Evolutionary conservation across 176 grass and related monocot genomes (phyloP).

Genomic region (Triticum dicoccoides): DNA sequence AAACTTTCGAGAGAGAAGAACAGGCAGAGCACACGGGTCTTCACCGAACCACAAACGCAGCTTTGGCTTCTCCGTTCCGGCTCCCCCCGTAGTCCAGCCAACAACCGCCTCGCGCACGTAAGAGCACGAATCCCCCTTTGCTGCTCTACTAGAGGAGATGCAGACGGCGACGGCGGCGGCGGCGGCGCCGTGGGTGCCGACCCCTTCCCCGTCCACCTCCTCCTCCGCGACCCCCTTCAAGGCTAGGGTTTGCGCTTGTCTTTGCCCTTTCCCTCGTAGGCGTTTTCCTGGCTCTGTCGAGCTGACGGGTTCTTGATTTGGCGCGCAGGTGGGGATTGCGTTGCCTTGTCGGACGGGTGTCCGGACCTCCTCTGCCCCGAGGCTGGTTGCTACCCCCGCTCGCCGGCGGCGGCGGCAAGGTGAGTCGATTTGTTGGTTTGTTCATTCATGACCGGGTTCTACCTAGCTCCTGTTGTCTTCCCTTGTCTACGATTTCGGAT

Average conservation of each 20-base stretch:
- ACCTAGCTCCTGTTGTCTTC: background rate
- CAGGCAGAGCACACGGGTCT: background rate
- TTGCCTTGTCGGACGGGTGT: background rate
- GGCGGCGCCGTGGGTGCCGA: conserved; percentile 26
- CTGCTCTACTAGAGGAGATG: conserved; percentile 37
- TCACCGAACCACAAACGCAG: conserved; percentile 6
- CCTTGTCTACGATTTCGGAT: background rate
- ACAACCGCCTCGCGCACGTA: background rate
- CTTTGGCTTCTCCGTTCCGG: background rate
- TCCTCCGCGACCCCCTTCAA: conserved; percentile 13
- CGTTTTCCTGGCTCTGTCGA: background rate
- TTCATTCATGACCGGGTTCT: background rate
- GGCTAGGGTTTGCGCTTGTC: conserved; percentile 8
- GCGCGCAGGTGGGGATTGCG: conserved; percentile 25
- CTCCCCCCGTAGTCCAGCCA: background rate
- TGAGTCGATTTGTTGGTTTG: background rate
- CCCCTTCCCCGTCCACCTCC: conserved; percentile 45
- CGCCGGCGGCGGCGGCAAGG: conserved; percentile 17
- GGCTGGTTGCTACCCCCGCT: conserved; percentile 14
- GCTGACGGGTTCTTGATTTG: conserved; percentile 30
- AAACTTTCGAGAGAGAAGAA: background rate
- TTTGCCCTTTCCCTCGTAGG: background rate
- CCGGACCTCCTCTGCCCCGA: conserved; percentile 17
- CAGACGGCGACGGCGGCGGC: conserved; percentile 46
- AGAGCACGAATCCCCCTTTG: background rate